Evolutionary conservation across 2,329 filamentous ascomycete species (phyloP), one percentile per base, ranked within the genome.

Genomic region (Rhynchosporium graminicola): DNA sequence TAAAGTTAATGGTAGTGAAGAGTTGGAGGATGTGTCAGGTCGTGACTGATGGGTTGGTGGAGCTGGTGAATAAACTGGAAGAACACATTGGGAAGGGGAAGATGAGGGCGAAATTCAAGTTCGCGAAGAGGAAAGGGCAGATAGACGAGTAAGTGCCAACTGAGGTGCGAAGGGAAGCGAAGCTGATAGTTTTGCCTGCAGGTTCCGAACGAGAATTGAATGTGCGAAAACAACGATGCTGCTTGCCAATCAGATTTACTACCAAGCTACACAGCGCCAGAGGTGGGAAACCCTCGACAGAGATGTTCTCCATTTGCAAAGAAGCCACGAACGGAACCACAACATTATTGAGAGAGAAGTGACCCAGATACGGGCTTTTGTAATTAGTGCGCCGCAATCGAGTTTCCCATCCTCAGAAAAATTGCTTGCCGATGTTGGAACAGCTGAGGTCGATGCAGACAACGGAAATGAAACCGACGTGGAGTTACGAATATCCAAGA

Each of bases 211-310:
- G n/a, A 62, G 50, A 20, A 40, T 65, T 3, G 54, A 63, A 38
- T 51, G 55, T 31, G 61, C 63, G 12, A 63, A 65, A 26, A 29
- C 55, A 10, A 61, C 56, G 13, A 48, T 65, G 57, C 36, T 61
- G 12, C 28, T 65, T 3, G 57, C 61, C 13, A 61, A 61, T 55
- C 62, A 64, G 28, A 46, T 60, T 51, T 61, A 54, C 26, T 56
- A 59, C 31, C 52, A 52, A 33, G 58, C 54, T 8, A 33, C 57
- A 7, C 62, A 64, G 9, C 45, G n/a, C 15, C 62, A 61, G 26
- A 61, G 57, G 10, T 64, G 62, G 62, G n/a, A 54, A 29, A 58
- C 54, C 46, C 40, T 51, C 26, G 54, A 64, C 33, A 45, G 42
- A 15, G 54, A 63, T 57, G 38, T 63, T 31, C 5, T 57, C 12